Conservation (phyloP, 2,329 filamentous ascomycete species). For the Aspergillus ochraceus region DNA sequence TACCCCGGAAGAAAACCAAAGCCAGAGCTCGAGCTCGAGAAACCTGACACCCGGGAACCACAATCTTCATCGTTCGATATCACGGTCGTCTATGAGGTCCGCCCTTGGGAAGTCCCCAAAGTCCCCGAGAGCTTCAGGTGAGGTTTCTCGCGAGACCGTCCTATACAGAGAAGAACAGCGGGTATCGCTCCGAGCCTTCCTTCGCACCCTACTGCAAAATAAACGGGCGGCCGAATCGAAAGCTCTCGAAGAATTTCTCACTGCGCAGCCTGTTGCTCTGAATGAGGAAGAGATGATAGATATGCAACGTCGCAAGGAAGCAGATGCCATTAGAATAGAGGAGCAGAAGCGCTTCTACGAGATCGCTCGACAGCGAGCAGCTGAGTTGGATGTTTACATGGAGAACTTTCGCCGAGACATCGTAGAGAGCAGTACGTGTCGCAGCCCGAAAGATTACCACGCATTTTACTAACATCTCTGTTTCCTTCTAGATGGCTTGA, state of each 20-base stretch:
- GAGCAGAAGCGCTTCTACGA: constrained; percentile 96
- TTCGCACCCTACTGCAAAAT: constrained; percentile 84
- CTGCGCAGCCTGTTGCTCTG: constrained; percentile 67
- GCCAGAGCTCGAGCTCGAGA: constrained; percentile 31
- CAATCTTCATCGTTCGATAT: constrained; percentile 26
- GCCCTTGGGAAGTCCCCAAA: constrained; percentile 21
- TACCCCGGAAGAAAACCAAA: constrained; percentile 37
- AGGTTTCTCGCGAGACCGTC: constrained; percentile 50
- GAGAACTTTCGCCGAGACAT: constrained; percentile 72
- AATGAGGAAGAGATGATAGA: constrained; percentile 83
- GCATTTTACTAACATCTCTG: constrained; percentile 19
- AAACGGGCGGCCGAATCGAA: constrained; percentile 78
- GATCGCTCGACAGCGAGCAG: constrained; percentile 83
- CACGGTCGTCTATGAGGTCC: constrained; percentile 29
- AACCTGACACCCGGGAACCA: constrained; percentile 32
- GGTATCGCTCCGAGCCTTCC: constrained; percentile 84
- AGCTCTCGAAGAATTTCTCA: constrained; percentile 82
- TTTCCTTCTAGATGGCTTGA: constrained; percentile 67
- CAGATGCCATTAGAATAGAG: constrained; percentile 85
- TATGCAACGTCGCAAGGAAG: constrained; percentile 72
- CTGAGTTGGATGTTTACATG: constrained; percentile 97
- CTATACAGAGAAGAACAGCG: constrained; percentile 87
- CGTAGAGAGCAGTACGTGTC: constrained; percentile 66
- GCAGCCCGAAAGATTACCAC: constrained; percentile 25
- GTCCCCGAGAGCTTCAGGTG: constrained; percentile 40